Base-by-base conservation (phyloP, 441 rosid genomes). In the Kokia cookei region DNA sequence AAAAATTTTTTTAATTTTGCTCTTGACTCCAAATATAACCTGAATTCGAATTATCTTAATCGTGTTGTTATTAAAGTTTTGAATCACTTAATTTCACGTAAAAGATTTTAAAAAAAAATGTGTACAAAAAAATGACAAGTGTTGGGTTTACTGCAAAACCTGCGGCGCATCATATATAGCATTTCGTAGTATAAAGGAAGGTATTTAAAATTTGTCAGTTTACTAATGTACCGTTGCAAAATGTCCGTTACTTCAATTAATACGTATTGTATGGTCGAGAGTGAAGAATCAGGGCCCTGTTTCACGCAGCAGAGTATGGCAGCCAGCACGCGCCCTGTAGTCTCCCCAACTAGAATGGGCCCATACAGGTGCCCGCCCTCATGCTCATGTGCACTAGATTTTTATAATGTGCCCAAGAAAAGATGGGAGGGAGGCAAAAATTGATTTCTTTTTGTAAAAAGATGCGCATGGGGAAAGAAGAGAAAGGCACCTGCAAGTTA, bases 391-490 rank as follows among this genome's bases (percentile, higher is more conserved):
- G 86, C 71, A 11, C 42, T 60, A 65, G 9, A 72, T 51, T 75
- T 69, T 64, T 76, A 75, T 77, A 79, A 11, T 40, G 76, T 62
- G 42, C 77, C 51, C 72, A 8, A 50, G 58, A 15, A 48, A 24
- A 57, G 2, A 14, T 0, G 7, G 54, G 11, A 47, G 7, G 54
- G 11, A 47, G 11, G 8, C 62, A 73, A 19, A 42, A 37, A 75
- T 72, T n/a, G 54, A 69, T 43, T 65, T 69, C 71, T 79, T 71
- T 78, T 32, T 70, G 78, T 74, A 76, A 60, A 82, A 80, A 82
- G 84, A 74, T 77, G 74, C 65, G 83, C 81, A 73, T 72, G 79
- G 79, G 77, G 64, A 79, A 76, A 73, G 79, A 83, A 73, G 82
- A 69, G 59, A 66, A 45, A 65, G 75, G 43, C 47, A 59, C 73